Evolutionary conservation across 257 asterid species (phyloP).

Genomic region (Scutellaria barbata): DNA sequence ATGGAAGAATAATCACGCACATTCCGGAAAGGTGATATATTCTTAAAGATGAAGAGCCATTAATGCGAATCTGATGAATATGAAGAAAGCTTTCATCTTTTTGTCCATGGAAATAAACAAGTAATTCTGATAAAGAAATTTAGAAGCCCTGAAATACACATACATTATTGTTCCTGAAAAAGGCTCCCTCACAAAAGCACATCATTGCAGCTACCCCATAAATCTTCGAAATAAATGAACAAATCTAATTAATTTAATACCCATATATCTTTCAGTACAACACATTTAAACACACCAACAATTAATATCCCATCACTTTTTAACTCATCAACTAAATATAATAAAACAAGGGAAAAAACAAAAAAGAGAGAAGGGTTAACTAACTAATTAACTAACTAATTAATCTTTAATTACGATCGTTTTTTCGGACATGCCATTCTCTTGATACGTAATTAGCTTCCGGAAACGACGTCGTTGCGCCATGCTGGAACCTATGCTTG

Average conservation of each 20-base stretch:
- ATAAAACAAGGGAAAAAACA: too few relatives aligned
- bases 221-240: constrained; percentile 23
- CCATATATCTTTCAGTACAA: neutral
- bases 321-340: too few relatives aligned
- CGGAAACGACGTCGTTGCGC: neutral
- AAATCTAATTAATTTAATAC: neutral
- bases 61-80: constrained; percentile 39
- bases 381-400: too few relatives aligned
- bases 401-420: constrained; percentile 13
- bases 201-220: neutral
- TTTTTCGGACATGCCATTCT: constrained; percentile 53
- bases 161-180: constrained; percentile 41
- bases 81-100: constrained; percentile 25
- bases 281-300: too few relatives aligned
- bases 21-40: constrained; percentile 5
- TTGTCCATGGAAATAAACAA: constrained; percentile 35
- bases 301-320: too few relatives aligned
- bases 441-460: neutral
- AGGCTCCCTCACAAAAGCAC: constrained; percentile 26
- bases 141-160: too few relatives aligned
- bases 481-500: constrained; percentile 54
- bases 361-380: too few relatives aligned
- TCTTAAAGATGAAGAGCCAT: constrained; percentile 14
- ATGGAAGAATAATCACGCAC: neutral
- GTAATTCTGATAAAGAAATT: constrained; percentile 19